Evolutionary conservation across 1,139 yeast genomes (phyloP).

Genomic region (Diutina mesorugosa): DNA sequence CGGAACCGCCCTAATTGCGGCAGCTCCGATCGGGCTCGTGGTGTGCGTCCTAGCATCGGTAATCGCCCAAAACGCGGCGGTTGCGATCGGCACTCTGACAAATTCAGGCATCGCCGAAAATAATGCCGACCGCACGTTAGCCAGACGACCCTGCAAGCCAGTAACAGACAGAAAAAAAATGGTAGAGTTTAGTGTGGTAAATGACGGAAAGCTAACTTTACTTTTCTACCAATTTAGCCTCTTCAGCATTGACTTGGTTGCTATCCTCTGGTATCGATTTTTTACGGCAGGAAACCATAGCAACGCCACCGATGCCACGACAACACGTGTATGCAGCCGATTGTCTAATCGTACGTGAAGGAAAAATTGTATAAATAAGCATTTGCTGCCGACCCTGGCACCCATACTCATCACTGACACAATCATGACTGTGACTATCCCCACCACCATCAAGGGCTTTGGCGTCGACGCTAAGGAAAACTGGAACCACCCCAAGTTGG

Average conservation of each 20-base stretch:
- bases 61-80: not conserved
- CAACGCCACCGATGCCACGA: not conserved
- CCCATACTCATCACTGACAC: no score
- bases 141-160: no score
- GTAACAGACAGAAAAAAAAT: no score
- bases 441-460: conserved; percentile 30
- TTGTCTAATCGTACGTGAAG: not conserved
- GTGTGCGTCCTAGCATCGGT: not conserved
- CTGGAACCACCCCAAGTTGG: conserved; percentile 31
- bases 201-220: no score
- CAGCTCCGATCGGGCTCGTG: no score
- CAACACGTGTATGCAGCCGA: not conserved
- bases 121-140: not conserved
- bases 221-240: not conserved
- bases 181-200: no score
- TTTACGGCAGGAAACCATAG: not conserved
- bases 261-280: no score
- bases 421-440: conserved; percentile 8
- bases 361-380: not conserved
- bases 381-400: not conserved
- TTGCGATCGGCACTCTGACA: not conserved
- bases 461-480: conserved; percentile 24
- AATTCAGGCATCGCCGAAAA: not conserved
- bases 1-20: no score
- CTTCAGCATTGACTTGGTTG: not conserved